Conservation (phyloP, 2,329 filamentous ascomycete genomes). For the Aspergillus brasiliensis region DNA sequence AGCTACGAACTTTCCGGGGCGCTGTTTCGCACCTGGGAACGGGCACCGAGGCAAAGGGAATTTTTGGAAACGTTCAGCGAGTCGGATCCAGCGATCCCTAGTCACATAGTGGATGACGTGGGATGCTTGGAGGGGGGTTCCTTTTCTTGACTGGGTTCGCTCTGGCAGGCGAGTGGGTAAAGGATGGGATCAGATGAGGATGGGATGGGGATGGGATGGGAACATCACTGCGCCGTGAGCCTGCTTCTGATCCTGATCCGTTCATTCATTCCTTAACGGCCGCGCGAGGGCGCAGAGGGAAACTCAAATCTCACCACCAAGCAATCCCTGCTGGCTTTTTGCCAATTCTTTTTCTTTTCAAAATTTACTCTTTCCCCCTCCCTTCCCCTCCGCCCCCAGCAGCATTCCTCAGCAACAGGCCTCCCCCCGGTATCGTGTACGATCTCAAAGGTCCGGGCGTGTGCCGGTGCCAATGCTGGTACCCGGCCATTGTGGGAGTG, state of each 20-base stretch:
- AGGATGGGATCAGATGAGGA: neutral
- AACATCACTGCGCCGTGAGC: neutral
- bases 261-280: constrained; percentile 1
- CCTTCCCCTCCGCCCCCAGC: constrained; percentile 6
- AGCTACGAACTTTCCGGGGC: constrained; percentile 10
- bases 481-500: constrained; percentile 7
- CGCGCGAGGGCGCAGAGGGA: neutral
- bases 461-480: constrained; percentile 13
- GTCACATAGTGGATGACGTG: constrained; percentile 15
- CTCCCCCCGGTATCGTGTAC: constrained; percentile 14
- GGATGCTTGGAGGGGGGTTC: constrained; percentile 4
- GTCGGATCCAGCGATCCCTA: neutral
- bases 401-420: constrained; percentile 16
- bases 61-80: neutral
- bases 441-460: constrained; percentile 11
- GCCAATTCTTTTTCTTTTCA: no score
- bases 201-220: no score
- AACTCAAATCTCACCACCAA: constrained; percentile 1
- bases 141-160: neutral
- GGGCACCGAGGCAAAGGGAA: constrained; percentile 1
- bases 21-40: constrained; percentile 7
- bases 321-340: neutral
- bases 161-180: neutral
- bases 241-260: neutral
- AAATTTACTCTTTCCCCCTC: neutral